A percentile compares a stretch with the other conserved stretches of the same genome.
phyloP scores from a whole-genome alignment of 345 rosid genomes.

The Ceriops decandra region DNA sequence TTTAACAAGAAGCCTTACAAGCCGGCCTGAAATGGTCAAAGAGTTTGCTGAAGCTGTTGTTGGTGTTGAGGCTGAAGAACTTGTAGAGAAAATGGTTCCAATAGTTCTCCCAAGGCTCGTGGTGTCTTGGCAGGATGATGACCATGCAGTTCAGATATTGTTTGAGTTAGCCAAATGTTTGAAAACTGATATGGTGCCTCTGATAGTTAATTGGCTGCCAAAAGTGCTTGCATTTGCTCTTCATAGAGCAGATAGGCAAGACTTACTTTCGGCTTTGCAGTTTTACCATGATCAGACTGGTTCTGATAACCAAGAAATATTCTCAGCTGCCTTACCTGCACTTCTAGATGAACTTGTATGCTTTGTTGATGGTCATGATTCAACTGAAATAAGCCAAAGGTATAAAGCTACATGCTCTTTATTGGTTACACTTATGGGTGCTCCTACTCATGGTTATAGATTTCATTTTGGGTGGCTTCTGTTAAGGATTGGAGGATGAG shows the following conservation, averaged over 20 bases:
- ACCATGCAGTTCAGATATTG: constrained; percentile 53
- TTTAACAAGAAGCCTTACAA: constrained; percentile 57
- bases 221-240: constrained; percentile 94
- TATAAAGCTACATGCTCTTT: constrained; percentile 21
- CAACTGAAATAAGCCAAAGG: constrained; percentile 69
- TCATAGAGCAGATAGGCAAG: constrained; percentile 57
- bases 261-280: constrained; percentile 65
- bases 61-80: constrained; percentile 67
- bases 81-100: constrained; percentile 74
- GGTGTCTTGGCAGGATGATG: constrained; percentile 66
- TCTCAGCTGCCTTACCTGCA: constrained; percentile 90
- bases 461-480: no score
- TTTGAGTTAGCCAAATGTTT: constrained; percentile 67
- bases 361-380: constrained; percentile 72
- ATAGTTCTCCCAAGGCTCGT: constrained; percentile 88
- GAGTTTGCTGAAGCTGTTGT: constrained; percentile 92
- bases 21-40: constrained; percentile 59
- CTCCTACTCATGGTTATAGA: no score
- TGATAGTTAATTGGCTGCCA: constrained; percentile 83
- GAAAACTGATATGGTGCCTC: constrained; percentile 62
- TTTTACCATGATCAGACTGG: constrained; percentile 78
- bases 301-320: constrained; percentile 82
- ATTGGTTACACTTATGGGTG: no score
- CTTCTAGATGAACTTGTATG: constrained; percentile 90
- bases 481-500: no score